Evolutionary conservation across 805 yeast species (phyloP), one percentile per base, ranked within the genome.

Genomic region (Blastobotrys peoriensis): DNA sequence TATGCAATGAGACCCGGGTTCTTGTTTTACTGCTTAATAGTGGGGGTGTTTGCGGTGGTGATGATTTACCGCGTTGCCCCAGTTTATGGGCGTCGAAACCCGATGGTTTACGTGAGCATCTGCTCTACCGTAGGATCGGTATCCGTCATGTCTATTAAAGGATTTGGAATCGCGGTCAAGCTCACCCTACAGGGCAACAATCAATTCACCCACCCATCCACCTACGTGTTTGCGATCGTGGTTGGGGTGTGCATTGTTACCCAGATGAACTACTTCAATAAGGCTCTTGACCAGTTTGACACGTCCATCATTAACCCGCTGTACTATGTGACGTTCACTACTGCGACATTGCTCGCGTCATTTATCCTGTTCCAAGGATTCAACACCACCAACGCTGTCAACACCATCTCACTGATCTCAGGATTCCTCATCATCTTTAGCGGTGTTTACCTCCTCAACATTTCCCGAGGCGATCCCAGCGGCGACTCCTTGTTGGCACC

Each of bases 191-290:
- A 78, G 33, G 96, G 96, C 5, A 84, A 80, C 65, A 87, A 88
- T 66, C 96, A 87, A 69, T 86, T 87, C 64, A 75, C 86, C 2
- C 93, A 87, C 57, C 69, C 82, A 5, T 82, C 93, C 28, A 87
- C 96, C 0, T 87, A 88, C 59, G 69, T 88, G 46, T 87, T 87
- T 71, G 75, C 86, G 28, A 53, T 75, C 23, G 88, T 86, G 19
- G 95, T 87, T 46, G 84, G 71, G 5, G 74, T 83, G 35, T 87
- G 96, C 65, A 88, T 87, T 54, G 57, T 84, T 56, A 86, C 95
- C 4, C 96, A 87, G 65, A 87, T 87, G 96, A 87, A 86, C 68
- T 87, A 85, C 62, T 86, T 87, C 71, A 87, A 87, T 73, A 88
- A 86, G 69, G 96, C 96, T 0, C 72, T 87, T 59, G 96, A 89